phyloP scores from a whole-genome alignment of 139 green algal genomes.

The Spirogloea muscicola region DNA sequence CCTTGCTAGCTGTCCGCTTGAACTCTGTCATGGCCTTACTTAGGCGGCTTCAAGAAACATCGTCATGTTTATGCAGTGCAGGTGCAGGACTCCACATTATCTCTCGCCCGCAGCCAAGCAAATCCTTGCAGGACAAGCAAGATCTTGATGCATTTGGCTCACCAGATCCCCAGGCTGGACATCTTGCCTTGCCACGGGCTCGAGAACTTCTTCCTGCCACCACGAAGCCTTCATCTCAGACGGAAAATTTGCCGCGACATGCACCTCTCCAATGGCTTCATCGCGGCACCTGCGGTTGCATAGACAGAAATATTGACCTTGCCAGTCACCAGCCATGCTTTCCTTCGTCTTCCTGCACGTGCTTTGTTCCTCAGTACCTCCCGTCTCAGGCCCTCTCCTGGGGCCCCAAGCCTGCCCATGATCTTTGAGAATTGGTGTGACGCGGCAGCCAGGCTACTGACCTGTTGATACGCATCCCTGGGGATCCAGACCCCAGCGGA shows the following conservation, averaged over 20 bases:
- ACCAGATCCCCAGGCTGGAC: neutral
- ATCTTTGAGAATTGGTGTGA: neutral
- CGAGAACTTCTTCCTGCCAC: neutral
- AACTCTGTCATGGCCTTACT: neutral
- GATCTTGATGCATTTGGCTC: no score
- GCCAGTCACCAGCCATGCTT: no score
- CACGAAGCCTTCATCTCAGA: neutral
- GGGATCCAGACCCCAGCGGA: constrained; percentile 41
- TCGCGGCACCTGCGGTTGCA: neutral
- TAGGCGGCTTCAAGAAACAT: neutral
- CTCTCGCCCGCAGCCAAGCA: neutral
- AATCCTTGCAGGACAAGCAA: neutral
- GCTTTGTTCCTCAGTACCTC: no score
- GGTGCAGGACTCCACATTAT: neutral
- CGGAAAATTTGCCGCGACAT: neutral
- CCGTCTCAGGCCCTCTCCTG: no score
- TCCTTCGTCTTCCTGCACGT: no score
- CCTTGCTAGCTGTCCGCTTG: no score
- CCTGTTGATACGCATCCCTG: constrained; percentile 39
- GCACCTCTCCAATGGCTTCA: neutral
- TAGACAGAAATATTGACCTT: neutral
- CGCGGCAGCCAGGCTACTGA: neutral
- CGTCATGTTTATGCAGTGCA: neutral
- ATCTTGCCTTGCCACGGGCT: neutral
- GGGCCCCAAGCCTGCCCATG: neutral